These are phyloP conservation scores for Sinapis alba DNA, from an alignment of 441 rosid species.

Conservation along the genomic window DNA sequence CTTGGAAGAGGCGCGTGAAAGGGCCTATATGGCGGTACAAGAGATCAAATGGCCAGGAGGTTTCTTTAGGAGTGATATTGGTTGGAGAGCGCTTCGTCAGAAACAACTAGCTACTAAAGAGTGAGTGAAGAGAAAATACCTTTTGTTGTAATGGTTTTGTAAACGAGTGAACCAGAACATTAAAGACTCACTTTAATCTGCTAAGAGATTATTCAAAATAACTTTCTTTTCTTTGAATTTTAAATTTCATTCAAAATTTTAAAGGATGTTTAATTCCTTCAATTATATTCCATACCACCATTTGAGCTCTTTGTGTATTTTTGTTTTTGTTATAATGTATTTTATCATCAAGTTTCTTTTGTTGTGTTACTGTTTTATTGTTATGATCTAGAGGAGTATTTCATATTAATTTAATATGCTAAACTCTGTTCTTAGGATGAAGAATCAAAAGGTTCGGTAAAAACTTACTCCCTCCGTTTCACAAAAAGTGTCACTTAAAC, in stretches of 20 bases:
- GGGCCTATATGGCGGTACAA: not conserved
- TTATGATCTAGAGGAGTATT: not conserved
- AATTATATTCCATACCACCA: no score
- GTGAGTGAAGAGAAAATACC: not conserved
- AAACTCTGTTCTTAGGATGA: no score
- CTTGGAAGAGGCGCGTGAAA: slow-evolving; percentile 19
- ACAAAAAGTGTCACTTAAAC: no score
- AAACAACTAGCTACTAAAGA: not conserved
- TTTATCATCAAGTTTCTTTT: not conserved
- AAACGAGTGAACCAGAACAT: not conserved
- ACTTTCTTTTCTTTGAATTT: not conserved
- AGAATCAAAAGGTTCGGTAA: no score
- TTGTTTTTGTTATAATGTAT: no score
- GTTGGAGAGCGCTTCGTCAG: not conserved
- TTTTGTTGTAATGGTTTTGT: not conserved
- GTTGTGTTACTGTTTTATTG: not conserved
- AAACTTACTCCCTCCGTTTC: no score
- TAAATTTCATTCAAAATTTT: not conserved
- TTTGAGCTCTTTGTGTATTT: no score
- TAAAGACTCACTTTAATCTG: not conserved
- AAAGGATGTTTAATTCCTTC: no score
- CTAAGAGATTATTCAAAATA: not conserved
- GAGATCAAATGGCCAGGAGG: slow-evolving; percentile 1
- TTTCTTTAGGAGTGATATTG: not conserved
- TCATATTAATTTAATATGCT: not conserved